Base-by-base conservation (phyloP, 192 early-diverging fungal genomes). In the Allomyces javanicus region DNA sequence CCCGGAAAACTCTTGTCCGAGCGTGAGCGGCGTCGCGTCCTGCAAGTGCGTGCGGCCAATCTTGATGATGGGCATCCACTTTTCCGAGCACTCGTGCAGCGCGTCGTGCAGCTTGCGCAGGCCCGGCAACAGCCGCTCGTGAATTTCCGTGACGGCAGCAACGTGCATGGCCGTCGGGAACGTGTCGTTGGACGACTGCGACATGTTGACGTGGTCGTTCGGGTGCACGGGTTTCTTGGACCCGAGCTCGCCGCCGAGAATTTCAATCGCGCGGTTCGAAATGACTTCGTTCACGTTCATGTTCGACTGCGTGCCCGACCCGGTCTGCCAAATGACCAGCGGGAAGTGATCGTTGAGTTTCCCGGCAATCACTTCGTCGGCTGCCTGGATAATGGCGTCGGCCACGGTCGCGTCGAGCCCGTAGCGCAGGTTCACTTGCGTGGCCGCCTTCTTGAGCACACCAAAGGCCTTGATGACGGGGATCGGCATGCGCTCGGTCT, bases 91-190 rank as follows among this genome's bases (percentile, higher is more conserved):
- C 65, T 74, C 76, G 63, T 83, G 72, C 70, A 99, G 77, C 25
- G 89, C 87, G 61, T 89, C 81, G 62, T 89, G 86, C 64, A 99
- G 79, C 33, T 78, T 69, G 61, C 82, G 83, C 65, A 99, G 78
- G 55, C 89, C 84, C n/a, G 96, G 96, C 66, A 99, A 73, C 68
- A 99, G 83, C 44, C 78, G 81, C 26, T 87, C 74, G 78, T 87
- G 81, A 67, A 97, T 85, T 71, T 90, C 89, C 24, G 85, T 78
- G 67, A 88, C 89, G 61, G 94, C 92, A 22, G 94, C 86, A 70
- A 99, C 86, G 77, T 97, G 94, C 96, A 99, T 99, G 68, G 94
- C 93, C 26, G 94, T 97, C 25, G 96, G 96, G 85, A 99, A 99
- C 64, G 94, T 94, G 73, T 99, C 96, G 73, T 99, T 99, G 63